phyloP scores from a whole-genome alignment of 148 eudicot genomes.

The Arbutus unedo region DNA sequence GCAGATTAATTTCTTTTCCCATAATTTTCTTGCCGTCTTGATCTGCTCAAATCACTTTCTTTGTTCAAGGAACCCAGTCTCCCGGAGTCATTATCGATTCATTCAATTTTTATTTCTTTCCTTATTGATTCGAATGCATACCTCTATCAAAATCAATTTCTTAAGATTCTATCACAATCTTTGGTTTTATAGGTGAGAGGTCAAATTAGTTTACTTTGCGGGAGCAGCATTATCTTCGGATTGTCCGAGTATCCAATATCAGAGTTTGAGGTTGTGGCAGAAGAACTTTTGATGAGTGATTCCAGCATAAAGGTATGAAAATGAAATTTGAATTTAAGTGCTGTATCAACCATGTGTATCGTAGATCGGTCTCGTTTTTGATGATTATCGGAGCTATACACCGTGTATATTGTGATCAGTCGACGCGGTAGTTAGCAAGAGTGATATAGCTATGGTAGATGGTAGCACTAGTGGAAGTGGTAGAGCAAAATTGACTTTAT shows the following conservation, averaged over 20 bases:
- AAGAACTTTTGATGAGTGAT: slow-evolving; percentile 85
- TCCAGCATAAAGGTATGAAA: slow-evolving; percentile 59
- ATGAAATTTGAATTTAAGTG: slow-evolving; percentile 1
- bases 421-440: no score
- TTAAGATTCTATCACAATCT: slow-evolving; percentile 7
- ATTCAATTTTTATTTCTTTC: neutral
- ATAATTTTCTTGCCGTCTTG: neutral
- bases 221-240: slow-evolving; percentile 72
- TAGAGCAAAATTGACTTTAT: no score
- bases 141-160: neutral
- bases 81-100: neutral
- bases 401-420: neutral
- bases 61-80: neutral
- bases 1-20: neutral
- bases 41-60: slow-evolving; percentile 24
- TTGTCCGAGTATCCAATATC: slow-evolving; percentile 63
- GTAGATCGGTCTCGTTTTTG: no score
- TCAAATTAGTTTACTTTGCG: slow-evolving; percentile 62
- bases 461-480: no score
- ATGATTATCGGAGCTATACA: neutral
- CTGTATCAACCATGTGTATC: neutral
- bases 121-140: neutral
- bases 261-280: slow-evolving; percentile 87
- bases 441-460: no score
- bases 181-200: slow-evolving; percentile 68